Conservation (phyloP, 1,284 basidiomycete genomes). For the Puccinia hordei region DNA sequence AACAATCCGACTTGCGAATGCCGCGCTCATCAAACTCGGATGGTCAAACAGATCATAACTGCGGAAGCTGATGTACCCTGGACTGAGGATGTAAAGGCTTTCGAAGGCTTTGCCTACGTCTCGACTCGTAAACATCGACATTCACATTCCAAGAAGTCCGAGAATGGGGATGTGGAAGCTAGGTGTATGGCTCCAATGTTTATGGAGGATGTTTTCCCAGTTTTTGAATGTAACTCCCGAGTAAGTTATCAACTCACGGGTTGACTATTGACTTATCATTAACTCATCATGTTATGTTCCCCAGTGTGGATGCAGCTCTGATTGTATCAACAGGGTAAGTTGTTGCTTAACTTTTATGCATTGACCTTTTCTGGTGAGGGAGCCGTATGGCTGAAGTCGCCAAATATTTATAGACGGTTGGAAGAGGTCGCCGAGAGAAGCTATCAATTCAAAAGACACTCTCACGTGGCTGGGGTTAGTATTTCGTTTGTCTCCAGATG, state of each 20-base stretch:
- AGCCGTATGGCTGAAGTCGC: neutral
- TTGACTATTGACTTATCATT: neutral
- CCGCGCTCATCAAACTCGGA: constrained; percentile 12
- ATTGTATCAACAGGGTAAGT: constrained; percentile 47
- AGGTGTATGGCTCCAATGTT: constrained; percentile 28
- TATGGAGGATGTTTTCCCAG: neutral
- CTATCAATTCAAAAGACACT: constrained; percentile 43
- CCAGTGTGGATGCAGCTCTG: constrained; percentile 38
- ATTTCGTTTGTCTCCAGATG: neutral
- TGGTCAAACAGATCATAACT: neutral
- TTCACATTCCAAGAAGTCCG: constrained; percentile 22
- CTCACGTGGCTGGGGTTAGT: constrained; percentile 47
- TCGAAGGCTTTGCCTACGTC: constrained; percentile 40
- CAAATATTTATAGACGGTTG: constrained; percentile 33
- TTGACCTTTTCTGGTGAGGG: neutral
- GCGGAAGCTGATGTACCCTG: neutral
- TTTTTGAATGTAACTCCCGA: constrained; percentile 40
- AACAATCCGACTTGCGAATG: constrained; percentile 36
- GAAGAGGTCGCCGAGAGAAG: constrained; percentile 40
- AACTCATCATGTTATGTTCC: neutral
- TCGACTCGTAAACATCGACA: constrained; percentile 16
- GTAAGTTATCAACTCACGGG: neutral
- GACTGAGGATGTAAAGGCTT: neutral
- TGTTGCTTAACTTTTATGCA: neutral
- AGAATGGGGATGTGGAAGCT: constrained; percentile 35